These are phyloP conservation scores for Aquilaria malaccensis DNA, from an alignment of 345 rosid genomes.

Conservation along the genomic window DNA sequence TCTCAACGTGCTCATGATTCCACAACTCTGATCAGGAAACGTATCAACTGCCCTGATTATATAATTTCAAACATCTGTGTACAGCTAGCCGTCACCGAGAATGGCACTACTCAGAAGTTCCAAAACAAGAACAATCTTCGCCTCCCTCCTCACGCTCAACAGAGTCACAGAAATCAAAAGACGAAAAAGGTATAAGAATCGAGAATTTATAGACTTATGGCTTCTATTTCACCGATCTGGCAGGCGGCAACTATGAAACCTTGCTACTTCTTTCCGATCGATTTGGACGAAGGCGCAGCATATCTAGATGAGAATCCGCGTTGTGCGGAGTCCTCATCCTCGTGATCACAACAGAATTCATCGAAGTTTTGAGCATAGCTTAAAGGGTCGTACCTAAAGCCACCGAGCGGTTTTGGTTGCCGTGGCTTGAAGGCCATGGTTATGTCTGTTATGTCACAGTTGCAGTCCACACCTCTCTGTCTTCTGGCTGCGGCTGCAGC, in stretches of 20 bases:
- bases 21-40: too few relatives aligned
- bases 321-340: slow-evolving; percentile 10
- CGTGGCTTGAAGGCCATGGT: slow-evolving; percentile 12
- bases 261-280: slow-evolving; percentile 11
- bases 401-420: slow-evolving; percentile 20
- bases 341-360: slow-evolving; percentile 27
- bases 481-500: not conserved
- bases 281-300: slow-evolving; percentile 21
- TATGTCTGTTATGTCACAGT: not conserved
- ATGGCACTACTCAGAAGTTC: not conserved
- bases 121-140: not conserved
- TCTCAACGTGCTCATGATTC: too few relatives aligned
- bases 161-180: not conserved
- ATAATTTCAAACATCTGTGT: too few relatives aligned
- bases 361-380: slow-evolving; percentile 52
- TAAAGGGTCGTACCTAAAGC: slow-evolving; percentile 37
- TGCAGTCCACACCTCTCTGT: slow-evolving; percentile 10
- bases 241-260: not conserved
- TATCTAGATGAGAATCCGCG: slow-evolving; percentile 37
- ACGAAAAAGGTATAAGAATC: not conserved
- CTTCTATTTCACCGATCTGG: not conserved
- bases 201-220: not conserved
- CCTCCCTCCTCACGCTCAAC: not conserved
- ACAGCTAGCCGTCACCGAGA: too few relatives aligned
- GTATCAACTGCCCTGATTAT: too few relatives aligned